These are phyloP conservation scores for Russula virescens DNA, from an alignment of 768 basidiomycete species.

Conservation along the genomic window DNA sequence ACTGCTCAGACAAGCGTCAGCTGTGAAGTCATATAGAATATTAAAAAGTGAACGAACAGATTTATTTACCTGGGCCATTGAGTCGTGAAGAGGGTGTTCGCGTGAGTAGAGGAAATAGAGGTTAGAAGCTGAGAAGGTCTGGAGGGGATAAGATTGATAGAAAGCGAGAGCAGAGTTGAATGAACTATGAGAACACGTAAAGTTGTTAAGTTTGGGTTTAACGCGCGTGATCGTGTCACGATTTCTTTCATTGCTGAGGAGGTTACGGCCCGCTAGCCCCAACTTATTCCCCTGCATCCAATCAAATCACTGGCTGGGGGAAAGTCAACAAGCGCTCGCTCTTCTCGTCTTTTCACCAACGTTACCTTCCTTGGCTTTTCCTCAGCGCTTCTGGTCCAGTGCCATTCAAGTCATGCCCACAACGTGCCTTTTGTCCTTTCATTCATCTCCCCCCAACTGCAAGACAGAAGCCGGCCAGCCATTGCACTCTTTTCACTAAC, in stretches of 20 bases:
- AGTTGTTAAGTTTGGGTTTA: no score
- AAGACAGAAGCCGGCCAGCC: neutral
- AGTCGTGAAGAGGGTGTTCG: slow-evolving; percentile 17
- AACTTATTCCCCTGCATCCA: no score
- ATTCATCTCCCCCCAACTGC: no score
- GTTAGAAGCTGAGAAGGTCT: slow-evolving; percentile 18
- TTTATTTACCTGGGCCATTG: slow-evolving; percentile 21
- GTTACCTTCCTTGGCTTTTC: neutral
- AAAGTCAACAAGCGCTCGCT: neutral
- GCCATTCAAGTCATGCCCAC: neutral
- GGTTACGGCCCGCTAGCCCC: no score
- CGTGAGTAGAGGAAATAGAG: slow-evolving; percentile 13
- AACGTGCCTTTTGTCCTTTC: neutral
- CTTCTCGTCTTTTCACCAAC: neutral
- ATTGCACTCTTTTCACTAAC: neutral
- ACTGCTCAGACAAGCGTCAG: slow-evolving; percentile 38
- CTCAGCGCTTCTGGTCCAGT: no score
- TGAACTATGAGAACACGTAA: no score
- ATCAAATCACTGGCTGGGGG: neutral
- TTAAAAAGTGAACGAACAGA: neutral
- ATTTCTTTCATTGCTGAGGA: no score
- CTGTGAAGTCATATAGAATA: no score
- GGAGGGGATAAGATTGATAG: slow-evolving; percentile 1
- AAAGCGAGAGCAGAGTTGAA: neutral
- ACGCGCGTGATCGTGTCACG: no score